Conservation (phyloP, 106 monocot genomes). For the Narthecium ossifragum region DNA sequence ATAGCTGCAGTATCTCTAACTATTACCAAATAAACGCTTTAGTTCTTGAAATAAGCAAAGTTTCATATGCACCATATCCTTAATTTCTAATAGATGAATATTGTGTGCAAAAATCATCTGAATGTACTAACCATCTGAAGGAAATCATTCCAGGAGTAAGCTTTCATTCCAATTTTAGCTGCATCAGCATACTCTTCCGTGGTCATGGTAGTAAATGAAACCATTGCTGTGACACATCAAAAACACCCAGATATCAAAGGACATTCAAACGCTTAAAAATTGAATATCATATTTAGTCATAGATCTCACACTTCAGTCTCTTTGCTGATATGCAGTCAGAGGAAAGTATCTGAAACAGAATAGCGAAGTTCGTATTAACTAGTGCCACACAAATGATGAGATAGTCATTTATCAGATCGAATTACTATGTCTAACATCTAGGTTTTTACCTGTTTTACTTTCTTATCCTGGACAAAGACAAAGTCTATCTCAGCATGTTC, state of each 20-base stretch:
- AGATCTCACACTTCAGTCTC: conserved; percentile 50
- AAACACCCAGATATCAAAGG: conserved; percentile 23
- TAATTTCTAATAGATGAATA: too few species aligned
- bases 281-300: not conserved
- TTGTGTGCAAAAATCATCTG: too few species aligned
- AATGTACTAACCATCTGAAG: conserved; percentile 51
- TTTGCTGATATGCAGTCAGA: conserved; percentile 29
- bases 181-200: conserved; percentile 38
- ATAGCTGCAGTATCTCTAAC: too few species aligned
- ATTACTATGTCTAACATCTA: not conserved
- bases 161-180: conserved; percentile 32
- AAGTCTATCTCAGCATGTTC: conserved; percentile 86
- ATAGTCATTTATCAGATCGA: not conserved
- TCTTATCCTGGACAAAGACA: conserved; percentile 85
- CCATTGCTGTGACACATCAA: conserved; percentile 37
- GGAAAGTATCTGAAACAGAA: conserved; percentile 37
- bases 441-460: conserved; percentile 62
- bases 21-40: too few species aligned
- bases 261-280: not conserved
- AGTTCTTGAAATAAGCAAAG: too few species aligned
- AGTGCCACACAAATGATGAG: too few species aligned
- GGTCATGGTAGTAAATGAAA: conserved; percentile 51
- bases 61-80: too few species aligned
- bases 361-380: too few species aligned
- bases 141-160: conserved; percentile 81